A percentile compares a stretch with the other conserved stretches of the same genome.
Conservation (phyloP, 2,329 filamentous ascomycete species). For the Thelonectria olida region DNA sequence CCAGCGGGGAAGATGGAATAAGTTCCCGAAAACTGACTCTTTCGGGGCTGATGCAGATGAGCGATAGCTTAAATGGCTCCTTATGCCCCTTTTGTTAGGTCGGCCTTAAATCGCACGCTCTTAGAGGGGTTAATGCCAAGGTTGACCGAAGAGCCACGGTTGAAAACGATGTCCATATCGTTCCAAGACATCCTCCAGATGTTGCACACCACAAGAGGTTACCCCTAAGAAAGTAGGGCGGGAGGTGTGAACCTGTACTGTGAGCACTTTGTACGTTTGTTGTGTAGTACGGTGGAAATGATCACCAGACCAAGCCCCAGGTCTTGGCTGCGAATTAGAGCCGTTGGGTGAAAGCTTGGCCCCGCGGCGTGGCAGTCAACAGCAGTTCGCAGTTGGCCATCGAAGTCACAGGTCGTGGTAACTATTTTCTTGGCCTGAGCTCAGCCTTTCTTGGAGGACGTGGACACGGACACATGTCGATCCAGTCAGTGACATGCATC, state of each 20-base stretch:
- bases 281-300: slow-evolving; percentile 13
- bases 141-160: neutral
- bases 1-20: slow-evolving; percentile 1
- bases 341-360: slow-evolving; percentile 33
- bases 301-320: slow-evolving; percentile 25
- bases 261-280: no score
- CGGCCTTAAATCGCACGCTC: no score
- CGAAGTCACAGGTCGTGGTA: neutral
- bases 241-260: neutral
- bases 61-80: neutral
- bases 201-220: neutral
- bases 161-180: no score
- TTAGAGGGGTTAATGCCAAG: no score
- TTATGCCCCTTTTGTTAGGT: no score
- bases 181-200: neutral
- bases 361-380: slow-evolving; percentile 28
- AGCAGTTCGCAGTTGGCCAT: neutral
- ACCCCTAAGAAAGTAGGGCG: neutral
- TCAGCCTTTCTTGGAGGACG: neutral
- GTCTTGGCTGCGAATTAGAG: slow-evolving; percentile 32
- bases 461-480: slow-evolving; percentile 31
- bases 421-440: neutral
- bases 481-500: slow-evolving; percentile 12
- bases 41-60: slow-evolving; percentile 8
- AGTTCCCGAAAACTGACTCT: neutral